Percentiles rank a stretch among this genome's conserved stretches.
Evolutionary conservation across 2,329 filamentous ascomycete genomes (phyloP).

Genomic region (Aureobasidium sp.): DNA sequence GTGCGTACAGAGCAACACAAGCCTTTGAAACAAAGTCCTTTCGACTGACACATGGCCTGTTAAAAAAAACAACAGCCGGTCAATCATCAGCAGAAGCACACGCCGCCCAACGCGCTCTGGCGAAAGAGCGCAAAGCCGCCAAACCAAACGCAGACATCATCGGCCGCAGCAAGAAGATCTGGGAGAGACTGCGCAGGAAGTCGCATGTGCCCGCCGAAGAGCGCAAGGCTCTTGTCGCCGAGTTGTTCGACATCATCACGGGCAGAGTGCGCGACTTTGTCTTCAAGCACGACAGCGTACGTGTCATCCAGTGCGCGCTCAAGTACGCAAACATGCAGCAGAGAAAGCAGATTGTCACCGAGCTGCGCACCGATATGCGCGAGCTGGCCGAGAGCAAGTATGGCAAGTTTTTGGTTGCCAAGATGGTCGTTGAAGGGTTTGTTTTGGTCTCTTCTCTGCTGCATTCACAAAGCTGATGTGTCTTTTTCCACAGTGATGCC

Average conservation of each 20-base stretch:
- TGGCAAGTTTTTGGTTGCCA: constrained; percentile 94
- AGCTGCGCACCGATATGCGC: constrained; percentile 77
- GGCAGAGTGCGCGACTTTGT: constrained; percentile 91
- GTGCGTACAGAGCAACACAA: constrained; percentile 5
- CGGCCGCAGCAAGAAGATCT: constrained; percentile 86
- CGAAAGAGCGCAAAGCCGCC: constrained; percentile 79
- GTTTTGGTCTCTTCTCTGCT: constrained; percentile 16
- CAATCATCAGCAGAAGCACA: constrained; percentile 79
- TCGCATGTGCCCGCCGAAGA: constrained; percentile 88
- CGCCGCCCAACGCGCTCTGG: constrained; percentile 83
- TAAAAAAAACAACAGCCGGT: constrained; percentile 8
- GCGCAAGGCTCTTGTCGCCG: constrained; percentile 75
- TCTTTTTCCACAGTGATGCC: constrained; percentile 54
- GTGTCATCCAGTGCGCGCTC: constrained; percentile 91
- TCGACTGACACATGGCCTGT: neutral
- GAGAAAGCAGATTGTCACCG: constrained; percentile 75
- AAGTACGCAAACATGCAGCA: constrained; percentile 88
- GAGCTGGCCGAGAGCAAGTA: constrained; percentile 90
- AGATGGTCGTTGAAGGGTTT: constrained; percentile 76
- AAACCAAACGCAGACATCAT: constrained; percentile 92
- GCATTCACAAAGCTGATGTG: neutral
- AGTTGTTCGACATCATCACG: constrained; percentile 86
- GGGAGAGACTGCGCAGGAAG: constrained; percentile 88
- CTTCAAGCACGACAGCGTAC: constrained; percentile 96
- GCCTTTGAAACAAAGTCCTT: too few species aligned